Evolutionary conservation across 139 green algal species (phyloP), one percentile per base, ranked within the genome.

Genomic region (Coelastrella sp.): DNA sequence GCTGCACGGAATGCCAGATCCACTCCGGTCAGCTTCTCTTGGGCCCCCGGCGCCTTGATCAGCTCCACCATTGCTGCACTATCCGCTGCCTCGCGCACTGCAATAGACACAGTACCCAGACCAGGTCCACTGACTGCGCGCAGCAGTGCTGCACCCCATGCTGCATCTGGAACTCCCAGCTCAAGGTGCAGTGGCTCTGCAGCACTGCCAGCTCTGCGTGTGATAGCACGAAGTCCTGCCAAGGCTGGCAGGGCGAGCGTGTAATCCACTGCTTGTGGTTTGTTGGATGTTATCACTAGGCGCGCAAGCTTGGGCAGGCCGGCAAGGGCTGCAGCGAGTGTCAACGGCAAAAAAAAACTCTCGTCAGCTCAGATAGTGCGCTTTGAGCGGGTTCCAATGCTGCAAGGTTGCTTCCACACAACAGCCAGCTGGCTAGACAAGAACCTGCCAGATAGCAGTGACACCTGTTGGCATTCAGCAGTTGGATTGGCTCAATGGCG

Each of bases 121-220:
- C 79, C 80, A 24, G 56, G 65, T 8, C 80, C 80, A 27, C 61
- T 20, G 7, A 81, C 78, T 11, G 66, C 80, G 22, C 75, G 59
- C 68, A 91, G 70, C 79, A 91, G 57, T 9, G 78, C 63, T 7
- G 88, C 78, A 49, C 17, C 88, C 35, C 63, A 91, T 63, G 68
- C 66, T 24, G 88, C 88, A 60, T 91, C 88, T n/a, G 88, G 88
- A n/a, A 91, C 88, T 9, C 88, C 88, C 20, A 91, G 57, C 80
- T 91, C 88, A 59, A 91, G 68, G 57, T 65, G 49, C 15, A 91
- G 57, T 7, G 80, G 78, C 14, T 17, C 49, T 24, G 7, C 49
- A 8, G 12, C 14, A 20, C 24, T 60, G 24, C 24, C 19, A 19
- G 84, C 66, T 70, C 88, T 63, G 56, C 65, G 80, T 25, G 27